These are phyloP conservation scores for Schwanniomyces polymorphus DNA, from an alignment of 805 yeast species.

Conservation along the genomic window DNA sequence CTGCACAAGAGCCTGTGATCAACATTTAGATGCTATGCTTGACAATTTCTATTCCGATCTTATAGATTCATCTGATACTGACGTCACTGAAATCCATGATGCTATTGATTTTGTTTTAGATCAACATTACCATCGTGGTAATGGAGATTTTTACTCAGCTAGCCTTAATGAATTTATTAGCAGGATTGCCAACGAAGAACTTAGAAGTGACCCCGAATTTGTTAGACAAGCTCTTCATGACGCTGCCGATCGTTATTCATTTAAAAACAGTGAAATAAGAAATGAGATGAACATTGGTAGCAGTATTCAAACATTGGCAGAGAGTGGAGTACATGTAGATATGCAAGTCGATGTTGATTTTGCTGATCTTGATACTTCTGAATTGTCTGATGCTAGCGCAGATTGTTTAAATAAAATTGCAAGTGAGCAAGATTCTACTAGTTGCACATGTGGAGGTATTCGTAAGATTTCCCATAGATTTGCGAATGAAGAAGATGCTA, in stretches of 20 bases:
- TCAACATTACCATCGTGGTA: slow-evolving; percentile 1
- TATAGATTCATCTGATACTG: neutral
- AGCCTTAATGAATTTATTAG: neutral
- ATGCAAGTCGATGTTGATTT: neutral
- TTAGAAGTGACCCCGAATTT: slow-evolving; percentile 2
- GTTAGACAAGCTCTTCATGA: slow-evolving; percentile 2
- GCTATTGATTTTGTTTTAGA: neutral
- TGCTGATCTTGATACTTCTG: neutral
- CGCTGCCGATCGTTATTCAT: slow-evolving; percentile 1
- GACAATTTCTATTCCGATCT: neutral
- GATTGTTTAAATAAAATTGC: neutral
- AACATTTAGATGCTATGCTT: neutral
- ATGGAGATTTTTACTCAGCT: neutral
- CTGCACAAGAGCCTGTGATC: neutral
- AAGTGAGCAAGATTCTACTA: neutral
- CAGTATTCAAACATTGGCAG: too few species aligned
- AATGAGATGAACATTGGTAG: too few species aligned
- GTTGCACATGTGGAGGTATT: slow-evolving; percentile 4
- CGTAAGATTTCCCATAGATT: neutral
- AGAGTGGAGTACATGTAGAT: neutral
- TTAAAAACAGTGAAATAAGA: neutral
- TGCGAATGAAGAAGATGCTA: slow-evolving; percentile 4
- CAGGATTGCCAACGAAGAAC: neutral
- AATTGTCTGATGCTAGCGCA: neutral
- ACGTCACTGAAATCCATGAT: neutral